These are phyloP conservation scores for Ceratocystis papillata DNA, from an alignment of 2,329 filamentous ascomycete species.

Conservation along the genomic window DNA sequence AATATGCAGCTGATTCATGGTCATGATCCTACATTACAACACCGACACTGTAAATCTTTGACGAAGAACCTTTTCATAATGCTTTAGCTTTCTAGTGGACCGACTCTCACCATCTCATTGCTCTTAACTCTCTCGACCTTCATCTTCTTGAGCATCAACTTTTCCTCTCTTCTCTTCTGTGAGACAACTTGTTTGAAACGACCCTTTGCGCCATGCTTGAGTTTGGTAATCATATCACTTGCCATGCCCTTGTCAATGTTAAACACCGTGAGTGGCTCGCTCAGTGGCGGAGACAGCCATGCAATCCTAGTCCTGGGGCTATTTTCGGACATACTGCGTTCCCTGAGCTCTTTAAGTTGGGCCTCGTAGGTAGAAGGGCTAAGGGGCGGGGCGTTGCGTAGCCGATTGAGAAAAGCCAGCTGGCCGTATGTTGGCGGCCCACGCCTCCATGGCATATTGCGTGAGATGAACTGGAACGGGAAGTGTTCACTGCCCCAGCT, in stretches of 20 bases:
- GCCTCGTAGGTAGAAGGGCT: conserved; percentile 28
- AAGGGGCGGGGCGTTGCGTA: conserved; percentile 37
- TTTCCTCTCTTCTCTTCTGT: conserved; percentile 40
- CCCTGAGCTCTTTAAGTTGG: conserved; percentile 40
- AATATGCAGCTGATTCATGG: no score
- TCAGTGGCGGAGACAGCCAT: background rate
- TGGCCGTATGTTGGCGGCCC: conserved; percentile 54
- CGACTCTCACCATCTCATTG: conserved; percentile 46
- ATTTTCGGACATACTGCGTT: background rate
- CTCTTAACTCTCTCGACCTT: conserved; percentile 34
- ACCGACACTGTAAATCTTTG: no score
- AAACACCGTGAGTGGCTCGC: conserved; percentile 40
- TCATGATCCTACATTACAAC: no score
- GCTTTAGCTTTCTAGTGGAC: conserved; percentile 33
- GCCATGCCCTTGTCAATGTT: conserved; percentile 70
- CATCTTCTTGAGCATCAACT: conserved; percentile 30
- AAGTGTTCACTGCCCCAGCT: conserved; percentile 61
- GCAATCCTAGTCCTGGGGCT: background rate
- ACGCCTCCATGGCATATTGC: conserved; percentile 58
- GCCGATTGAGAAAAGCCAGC: conserved; percentile 58
- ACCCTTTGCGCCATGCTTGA: conserved; percentile 69
- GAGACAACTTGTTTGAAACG: conserved; percentile 46
- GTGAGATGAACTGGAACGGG: conserved; percentile 54
- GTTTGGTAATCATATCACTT: conserved; percentile 81
- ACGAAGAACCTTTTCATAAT: background rate